Evolutionary conservation across 192 early-diverging fungal genomes (phyloP).

Genomic region (Podila epicladia): DNA sequence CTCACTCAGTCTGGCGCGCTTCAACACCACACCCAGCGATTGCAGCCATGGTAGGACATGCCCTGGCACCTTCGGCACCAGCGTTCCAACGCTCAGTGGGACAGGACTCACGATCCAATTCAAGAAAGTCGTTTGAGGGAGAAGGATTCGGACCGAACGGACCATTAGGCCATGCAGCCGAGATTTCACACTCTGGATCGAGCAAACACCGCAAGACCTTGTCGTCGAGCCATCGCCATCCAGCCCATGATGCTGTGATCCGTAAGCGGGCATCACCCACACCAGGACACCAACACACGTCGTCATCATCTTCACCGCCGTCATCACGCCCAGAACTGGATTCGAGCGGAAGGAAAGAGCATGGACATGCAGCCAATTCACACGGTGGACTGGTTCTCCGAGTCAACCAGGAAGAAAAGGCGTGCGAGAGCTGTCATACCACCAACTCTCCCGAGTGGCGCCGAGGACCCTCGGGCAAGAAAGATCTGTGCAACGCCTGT

Average conservation of each 20-base stretch:
- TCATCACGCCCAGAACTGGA: slow-evolving; percentile 9
- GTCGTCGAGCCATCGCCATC: slow-evolving; percentile 28
- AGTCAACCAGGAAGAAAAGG: slow-evolving; percentile 34
- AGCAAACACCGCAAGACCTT: slow-evolving; percentile 19
- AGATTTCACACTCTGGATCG: not conserved
- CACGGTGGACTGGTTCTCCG: slow-evolving; percentile 27
- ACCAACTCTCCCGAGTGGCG: slow-evolving; percentile 65
- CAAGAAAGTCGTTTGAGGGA: slow-evolving; percentile 2
- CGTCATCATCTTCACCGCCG: slow-evolving; percentile 21
- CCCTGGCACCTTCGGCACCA: slow-evolving; percentile 30
- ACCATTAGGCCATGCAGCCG: slow-evolving; percentile 7
- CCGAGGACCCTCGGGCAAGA: slow-evolving; percentile 63
- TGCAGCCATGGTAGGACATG: slow-evolving; percentile 45
- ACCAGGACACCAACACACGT: slow-evolving; percentile 1
- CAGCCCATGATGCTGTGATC: slow-evolving; percentile 41
- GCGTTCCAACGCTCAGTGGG: slow-evolving; percentile 25
- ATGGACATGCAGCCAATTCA: not conserved
- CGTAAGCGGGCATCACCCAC: slow-evolving; percentile 23
- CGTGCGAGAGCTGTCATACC: slow-evolving; percentile 61
- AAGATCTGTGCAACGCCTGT: slow-evolving; percentile 68
- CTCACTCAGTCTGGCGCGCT: slow-evolving; percentile 36
- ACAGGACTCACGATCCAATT: not conserved
- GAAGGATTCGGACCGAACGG: slow-evolving; percentile 10
- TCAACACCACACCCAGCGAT: slow-evolving; percentile 47
- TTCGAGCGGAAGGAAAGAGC: not conserved